A percentile compares a stretch with the other conserved stretches of the same genome.
phyloP scores from a whole-genome alignment of 1,284 basidiomycete species.

The Nidula niveotomentosa region DNA sequence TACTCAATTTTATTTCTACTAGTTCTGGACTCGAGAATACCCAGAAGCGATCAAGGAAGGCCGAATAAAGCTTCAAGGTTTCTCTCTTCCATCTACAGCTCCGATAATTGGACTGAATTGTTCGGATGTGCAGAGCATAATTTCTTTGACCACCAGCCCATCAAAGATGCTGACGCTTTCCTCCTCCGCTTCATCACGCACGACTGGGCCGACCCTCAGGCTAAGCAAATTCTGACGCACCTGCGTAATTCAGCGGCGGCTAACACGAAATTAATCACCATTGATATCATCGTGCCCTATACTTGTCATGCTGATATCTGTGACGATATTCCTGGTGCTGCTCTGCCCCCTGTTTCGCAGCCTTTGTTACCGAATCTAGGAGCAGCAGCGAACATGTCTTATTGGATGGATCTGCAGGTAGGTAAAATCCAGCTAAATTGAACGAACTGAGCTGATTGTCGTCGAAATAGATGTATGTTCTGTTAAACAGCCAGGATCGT shows the following conservation, averaged over 20 bases:
- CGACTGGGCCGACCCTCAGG: slow-evolving; percentile 28
- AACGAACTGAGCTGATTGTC: not conserved
- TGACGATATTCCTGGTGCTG: slow-evolving; percentile 7
- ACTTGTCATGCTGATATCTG: slow-evolving; percentile 9
- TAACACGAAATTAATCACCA: slow-evolving; percentile 23
- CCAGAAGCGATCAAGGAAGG: not conserved
- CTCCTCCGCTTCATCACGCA: slow-evolving; percentile 29
- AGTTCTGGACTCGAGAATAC: not conserved
- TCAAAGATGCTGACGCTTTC: slow-evolving; percentile 24
- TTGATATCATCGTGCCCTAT: slow-evolving; percentile 22
- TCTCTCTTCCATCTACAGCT: not conserved
- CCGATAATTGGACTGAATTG: not conserved
- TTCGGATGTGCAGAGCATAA: slow-evolving; percentile 20
- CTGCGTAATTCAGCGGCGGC: slow-evolving; percentile 22
- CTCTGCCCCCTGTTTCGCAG: slow-evolving; percentile 9
- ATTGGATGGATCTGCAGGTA: slow-evolving; percentile 18
- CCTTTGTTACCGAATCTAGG: slow-evolving; percentile 21
- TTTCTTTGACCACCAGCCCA: slow-evolving; percentile 30
- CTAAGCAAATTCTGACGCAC: slow-evolving; percentile 20
- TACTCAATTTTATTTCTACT: not conserved
- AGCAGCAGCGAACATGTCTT: slow-evolving; percentile 14
- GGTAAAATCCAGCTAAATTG: not conserved
- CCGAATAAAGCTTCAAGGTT: not conserved
- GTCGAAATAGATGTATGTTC: not conserved
- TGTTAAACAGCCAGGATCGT: not conserved